Base-by-base conservation (phyloP, 2,329 filamentous ascomycete genomes). In the Cercospora sp. region DNA sequence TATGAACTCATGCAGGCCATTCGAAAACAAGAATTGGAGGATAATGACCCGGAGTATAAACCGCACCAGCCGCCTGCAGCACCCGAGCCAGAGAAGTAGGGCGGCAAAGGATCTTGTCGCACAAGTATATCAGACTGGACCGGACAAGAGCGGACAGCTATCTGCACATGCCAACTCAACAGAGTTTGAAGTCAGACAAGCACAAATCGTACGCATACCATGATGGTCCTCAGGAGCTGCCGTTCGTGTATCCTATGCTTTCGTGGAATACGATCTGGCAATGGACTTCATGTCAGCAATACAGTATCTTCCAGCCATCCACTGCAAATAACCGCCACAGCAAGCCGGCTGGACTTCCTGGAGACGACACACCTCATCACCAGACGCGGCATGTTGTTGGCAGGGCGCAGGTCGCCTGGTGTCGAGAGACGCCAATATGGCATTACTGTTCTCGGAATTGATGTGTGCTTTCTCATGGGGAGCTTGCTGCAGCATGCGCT, bases 1-100 rank as follows among this genome's bases (percentile, higher is more conserved):
- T 97, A 97, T 77, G 94, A 98, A 78, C 84, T 99, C 66, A 96
- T 97, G 93, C 87, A 91, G 79, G 88, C 92, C 2, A 96, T 97
- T 64, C 82, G 84, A 67, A 85, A 85, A 72, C 80, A 82, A 69
- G 84, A 83, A 10, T 74, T 81, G 24, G 81, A 82, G 61, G 84
- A 84, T 61, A 82, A 82, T 65, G 83, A 84, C 66, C 73, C 73
- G 24, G 75, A 77, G 53, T 76, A 75, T 62, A 55, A 55, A 57
- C 66, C 69, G 18, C 65, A 69, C 61, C 66, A 70, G 63, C 69
- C 71, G 49, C 71, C 71, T 61, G 62, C 64, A 34, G 34, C 62
- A 43, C 60, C 67, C 26, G 55, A 59, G 24, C 59, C 59, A 13
- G 30, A 66, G 63, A 65, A 65, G 60, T 66, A 69, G 32, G 53